A percentile compares a stretch with the other conserved stretches of the same genome.
Evolutionary conservation across 2,329 filamentous ascomycete species (phyloP).

Genomic region (Fusarium sp.): DNA sequence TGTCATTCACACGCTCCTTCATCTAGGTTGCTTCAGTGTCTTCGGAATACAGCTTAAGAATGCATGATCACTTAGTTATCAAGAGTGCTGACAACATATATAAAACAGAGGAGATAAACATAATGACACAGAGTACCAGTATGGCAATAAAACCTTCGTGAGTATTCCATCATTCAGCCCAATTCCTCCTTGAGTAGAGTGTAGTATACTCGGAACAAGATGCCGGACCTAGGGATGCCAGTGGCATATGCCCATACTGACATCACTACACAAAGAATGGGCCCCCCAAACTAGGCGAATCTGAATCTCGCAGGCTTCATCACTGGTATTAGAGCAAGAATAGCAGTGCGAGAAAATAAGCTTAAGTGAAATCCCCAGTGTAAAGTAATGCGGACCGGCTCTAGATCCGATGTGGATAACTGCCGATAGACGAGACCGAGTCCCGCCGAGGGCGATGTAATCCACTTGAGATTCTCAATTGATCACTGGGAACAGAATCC

Average conservation of each 20-base stretch:
- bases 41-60: neutral
- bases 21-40: too few species aligned
- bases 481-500: conserved; percentile 9
- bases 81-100: neutral
- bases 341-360: neutral
- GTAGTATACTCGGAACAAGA: neutral
- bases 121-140: fast-evolving
- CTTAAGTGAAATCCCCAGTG: neutral
- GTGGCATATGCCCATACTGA: neutral
- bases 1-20: neutral
- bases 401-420: neutral
- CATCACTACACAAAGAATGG: neutral
- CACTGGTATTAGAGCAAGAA: neutral
- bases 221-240: neutral
- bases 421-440: neutral
- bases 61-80: too few species aligned
- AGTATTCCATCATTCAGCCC: fast-evolving
- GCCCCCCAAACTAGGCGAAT: neutral
- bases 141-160: neutral
- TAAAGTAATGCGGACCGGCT: neutral
- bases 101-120: too few species aligned
- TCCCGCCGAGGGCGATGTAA: neutral
- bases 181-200: neutral
- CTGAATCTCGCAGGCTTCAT: neutral
- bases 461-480: conserved; percentile 2